These are phyloP conservation scores for Gypsophila paniculata DNA, from an alignment of 179 eudicot species.

Conservation along the genomic window DNA sequence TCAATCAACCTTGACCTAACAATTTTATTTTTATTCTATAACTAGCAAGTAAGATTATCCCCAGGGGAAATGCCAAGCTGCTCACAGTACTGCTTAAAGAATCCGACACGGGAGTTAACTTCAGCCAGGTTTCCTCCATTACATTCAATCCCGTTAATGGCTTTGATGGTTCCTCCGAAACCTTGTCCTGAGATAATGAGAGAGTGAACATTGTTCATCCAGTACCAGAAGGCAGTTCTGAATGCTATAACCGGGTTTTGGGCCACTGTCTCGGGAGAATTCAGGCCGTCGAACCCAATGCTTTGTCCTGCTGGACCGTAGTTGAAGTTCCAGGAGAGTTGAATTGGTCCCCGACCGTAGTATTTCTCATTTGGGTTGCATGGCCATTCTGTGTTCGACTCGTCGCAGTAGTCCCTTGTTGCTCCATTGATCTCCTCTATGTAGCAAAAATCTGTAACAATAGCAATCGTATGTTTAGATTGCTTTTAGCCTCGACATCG, in stretches of 20 bases:
- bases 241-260: conserved; percentile 23
- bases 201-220: conserved; percentile 31
- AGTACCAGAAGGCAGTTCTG: conserved; percentile 29
- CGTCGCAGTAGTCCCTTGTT: conserved; percentile 23
- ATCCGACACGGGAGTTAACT: conserved; percentile 25
- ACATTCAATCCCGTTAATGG: conserved; percentile 26
- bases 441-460: conserved; percentile 30
- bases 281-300: conserved; percentile 28
- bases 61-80: conserved; percentile 29
- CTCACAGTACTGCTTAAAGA: conserved; percentile 25
- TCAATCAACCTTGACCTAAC: background rate
- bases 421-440: conserved; percentile 31
- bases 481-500: too few species aligned
- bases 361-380: conserved; percentile 28
- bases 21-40: background rate
- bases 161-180: conserved; percentile 27
- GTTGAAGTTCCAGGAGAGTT: conserved; percentile 29
- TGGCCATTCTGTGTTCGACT: conserved; percentile 23
- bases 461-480: too few species aligned
- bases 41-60: conserved; percentile 25
- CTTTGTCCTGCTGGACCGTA: conserved; percentile 34
- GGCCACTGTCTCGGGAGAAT: conserved; percentile 28
- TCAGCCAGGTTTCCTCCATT: conserved; percentile 25
- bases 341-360: conserved; percentile 29
- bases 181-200: conserved; percentile 22